phyloP scores from a whole-genome alignment of 495 filamentous ascomycete species.

The Aspergillus wentii region DNA sequence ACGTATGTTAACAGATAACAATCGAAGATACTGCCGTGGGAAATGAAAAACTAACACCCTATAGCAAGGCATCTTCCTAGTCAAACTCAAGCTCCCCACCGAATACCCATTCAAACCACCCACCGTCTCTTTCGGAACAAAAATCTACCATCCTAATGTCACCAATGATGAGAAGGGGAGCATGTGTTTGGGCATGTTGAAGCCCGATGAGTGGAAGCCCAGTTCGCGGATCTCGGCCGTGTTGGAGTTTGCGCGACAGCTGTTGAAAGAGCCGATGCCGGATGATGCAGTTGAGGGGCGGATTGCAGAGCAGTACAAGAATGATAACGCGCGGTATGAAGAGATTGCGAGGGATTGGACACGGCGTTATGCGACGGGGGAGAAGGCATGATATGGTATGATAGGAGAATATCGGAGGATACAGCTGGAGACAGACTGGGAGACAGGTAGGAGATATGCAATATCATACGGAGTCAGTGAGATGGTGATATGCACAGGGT shows the following conservation, averaged over 20 bases:
- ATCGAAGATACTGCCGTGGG: too few species aligned
- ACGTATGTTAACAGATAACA: too few species aligned
- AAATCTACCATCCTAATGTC: constrained; percentile 98
- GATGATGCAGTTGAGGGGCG: constrained; percentile 89
- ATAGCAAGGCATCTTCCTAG: constrained; percentile 72
- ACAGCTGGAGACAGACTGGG: not conserved
- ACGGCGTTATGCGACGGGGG: constrained; percentile 62
- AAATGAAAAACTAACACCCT: constrained; percentile 7
- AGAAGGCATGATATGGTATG: constrained; percentile 5
- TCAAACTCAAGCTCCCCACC: constrained; percentile 69
- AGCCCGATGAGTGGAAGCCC: constrained; percentile 93
- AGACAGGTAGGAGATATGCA: not conserved
- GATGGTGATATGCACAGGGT: too few species aligned
- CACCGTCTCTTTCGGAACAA: constrained; percentile 79
- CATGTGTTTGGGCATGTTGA: constrained; percentile 89
- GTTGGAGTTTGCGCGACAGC: constrained; percentile 69
- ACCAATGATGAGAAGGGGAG: constrained; percentile 87
- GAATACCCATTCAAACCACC: constrained; percentile 97
- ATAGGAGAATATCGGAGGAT: not conserved
- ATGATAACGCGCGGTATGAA: constrained; percentile 68
- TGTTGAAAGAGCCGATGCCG: constrained; percentile 83
- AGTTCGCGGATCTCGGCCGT: constrained; percentile 71
- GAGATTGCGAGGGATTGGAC: constrained; percentile 83
- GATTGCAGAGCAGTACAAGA: constrained; percentile 82
- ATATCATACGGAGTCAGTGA: too few species aligned